Conservation (phyloP, 257 asterid species). For the Echites panduratus region DNA sequence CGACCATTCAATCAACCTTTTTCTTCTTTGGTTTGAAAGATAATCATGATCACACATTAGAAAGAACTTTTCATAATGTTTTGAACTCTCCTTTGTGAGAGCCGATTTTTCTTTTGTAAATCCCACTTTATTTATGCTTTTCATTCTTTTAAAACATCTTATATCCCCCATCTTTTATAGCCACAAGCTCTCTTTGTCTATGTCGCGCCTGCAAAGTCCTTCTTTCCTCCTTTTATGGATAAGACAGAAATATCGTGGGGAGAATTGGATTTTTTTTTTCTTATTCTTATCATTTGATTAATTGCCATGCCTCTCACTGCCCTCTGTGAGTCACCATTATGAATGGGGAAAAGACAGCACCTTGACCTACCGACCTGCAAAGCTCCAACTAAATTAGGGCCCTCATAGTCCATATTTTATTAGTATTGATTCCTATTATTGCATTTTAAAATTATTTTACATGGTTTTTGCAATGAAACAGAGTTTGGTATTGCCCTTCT, state of each 20-base stretch:
- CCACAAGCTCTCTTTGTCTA: too few relatives aligned
- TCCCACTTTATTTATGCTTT: background rate
- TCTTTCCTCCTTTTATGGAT: background rate
- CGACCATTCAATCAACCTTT: background rate
- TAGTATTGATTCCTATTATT: background rate
- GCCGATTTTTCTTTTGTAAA: background rate
- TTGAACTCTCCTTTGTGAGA: background rate
- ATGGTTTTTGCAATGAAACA: background rate
- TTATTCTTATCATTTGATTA: background rate
- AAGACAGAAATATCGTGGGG: background rate
- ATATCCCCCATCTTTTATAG: too few relatives aligned
- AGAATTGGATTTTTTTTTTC: background rate
- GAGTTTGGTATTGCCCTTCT: background rate
- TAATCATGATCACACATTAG: background rate
- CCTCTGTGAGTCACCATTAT: constrained; percentile 8
- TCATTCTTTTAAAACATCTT: too few relatives aligned
- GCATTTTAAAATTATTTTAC: background rate
- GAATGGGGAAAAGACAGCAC: constrained; percentile 6
- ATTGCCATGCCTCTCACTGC: background rate
- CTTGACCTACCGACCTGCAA: constrained; percentile 1
- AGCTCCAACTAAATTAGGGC: constrained; percentile 7
- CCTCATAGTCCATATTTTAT: background rate
- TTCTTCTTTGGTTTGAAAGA: background rate
- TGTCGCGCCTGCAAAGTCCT: too few relatives aligned
- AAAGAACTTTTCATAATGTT: background rate